Base-by-base conservation (phyloP, 2,329 filamentous ascomycete genomes). In the Sclerotinia minor region DNA sequence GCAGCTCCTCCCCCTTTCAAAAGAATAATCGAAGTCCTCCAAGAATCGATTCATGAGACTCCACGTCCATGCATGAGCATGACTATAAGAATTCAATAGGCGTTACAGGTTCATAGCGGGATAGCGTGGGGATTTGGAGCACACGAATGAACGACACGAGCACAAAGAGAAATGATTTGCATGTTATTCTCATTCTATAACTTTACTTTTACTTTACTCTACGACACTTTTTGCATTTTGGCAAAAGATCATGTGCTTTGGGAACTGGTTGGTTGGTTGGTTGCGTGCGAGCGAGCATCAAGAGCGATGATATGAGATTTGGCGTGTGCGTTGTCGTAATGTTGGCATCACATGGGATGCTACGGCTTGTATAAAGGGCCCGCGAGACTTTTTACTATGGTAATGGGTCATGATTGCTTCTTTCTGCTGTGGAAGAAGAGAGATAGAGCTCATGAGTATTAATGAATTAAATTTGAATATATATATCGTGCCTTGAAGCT, bases 11-110 rank as follows among this genome's bases (percentile, higher is more conserved):
- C 47, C 70, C 70, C 5, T 71, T 66, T 21, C 53, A 38, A 24
- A 64, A 38, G 24, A 65, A 60, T n/a, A 49, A 64, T 15, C 57
- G 69, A 57, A 70, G 66, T 54, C 71, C 71, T 41, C 71, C 71
- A n/a, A 47, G 71, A 59, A 72, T 72, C 19, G 71, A 71, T 64
- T 70, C 70, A 26, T 71, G 54, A 70, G 17, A 53, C 26, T 29
- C 15, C 38, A 3, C 13, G 13, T 41, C 19, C 49, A 38, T 49
- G 21, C 35, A 58, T 24, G 63, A 11, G 21, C 19, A 55, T n/a
- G 19, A 38, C 15, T 26, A 13, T 1, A 38, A 21, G 47, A 35
- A 50, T 38, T 50, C 44, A 38, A 19, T 8, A 63, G 59, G 59
- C 29, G 59, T 63, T 63, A 50, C 32, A 44, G 58, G 49, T 50